Conservation (phyloP, 805 yeast genomes). For the Starmerella sp. region DNA sequence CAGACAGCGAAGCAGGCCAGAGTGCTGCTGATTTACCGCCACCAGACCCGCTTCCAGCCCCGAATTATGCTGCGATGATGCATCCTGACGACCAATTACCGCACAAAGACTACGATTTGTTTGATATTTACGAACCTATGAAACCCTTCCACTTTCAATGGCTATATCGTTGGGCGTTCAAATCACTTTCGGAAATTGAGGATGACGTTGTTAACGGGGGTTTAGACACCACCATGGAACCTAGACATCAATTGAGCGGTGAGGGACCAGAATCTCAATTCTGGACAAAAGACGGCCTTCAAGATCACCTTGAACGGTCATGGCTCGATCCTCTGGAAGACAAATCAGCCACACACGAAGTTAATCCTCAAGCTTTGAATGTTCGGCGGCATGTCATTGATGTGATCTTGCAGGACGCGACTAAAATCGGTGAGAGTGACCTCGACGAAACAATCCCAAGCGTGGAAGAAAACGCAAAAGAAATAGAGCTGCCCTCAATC, state of each 20-base stretch:
- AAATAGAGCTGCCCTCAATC: background rate
- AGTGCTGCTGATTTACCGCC: conserved; percentile 7
- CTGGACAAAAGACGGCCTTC: conserved; percentile 1
- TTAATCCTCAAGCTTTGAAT: background rate
- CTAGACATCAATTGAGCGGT: background rate
- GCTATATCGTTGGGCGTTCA: conserved; percentile 7
- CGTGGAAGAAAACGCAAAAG: background rate
- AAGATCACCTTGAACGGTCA: conserved; percentile 15
- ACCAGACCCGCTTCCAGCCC: background rate
- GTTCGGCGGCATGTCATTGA: background rate
- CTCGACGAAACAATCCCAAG: background rate
- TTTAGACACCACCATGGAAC: background rate
- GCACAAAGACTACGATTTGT: conserved; percentile 9
- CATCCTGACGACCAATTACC: background rate
- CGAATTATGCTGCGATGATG: background rate
- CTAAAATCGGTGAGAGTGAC: too few species aligned
- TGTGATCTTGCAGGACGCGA: background rate
- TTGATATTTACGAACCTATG: background rate
- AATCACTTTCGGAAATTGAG: background rate
- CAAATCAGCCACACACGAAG: conserved; percentile 18
- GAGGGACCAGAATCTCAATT: background rate
- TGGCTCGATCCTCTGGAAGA: conserved; percentile 23
- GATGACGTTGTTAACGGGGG: background rate
- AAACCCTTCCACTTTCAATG: conserved; percentile 8
- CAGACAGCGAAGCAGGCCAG: background rate